Percentiles rank a stretch among this genome's conserved stretches.
These are phyloP conservation scores for Hypoxylon rubiginosum DNA, from an alignment of 2,329 filamentous ascomycete species.

Conservation along the genomic window DNA sequence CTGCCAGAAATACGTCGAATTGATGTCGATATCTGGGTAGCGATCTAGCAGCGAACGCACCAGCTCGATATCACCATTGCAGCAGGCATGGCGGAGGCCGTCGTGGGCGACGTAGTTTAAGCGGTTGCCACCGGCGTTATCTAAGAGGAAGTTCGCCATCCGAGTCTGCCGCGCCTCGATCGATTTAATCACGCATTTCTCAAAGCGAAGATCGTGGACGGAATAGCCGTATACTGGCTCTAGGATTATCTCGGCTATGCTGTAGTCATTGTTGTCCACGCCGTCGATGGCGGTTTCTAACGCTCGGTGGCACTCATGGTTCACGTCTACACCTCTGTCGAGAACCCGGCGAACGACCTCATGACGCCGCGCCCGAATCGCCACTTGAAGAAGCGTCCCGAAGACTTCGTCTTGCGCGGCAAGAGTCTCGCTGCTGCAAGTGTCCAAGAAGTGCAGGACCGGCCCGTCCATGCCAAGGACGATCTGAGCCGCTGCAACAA, in stretches of 20 bases:
- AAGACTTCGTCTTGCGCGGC: not conserved
- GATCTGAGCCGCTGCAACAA: not conserved
- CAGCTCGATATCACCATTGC: conserved; percentile 4
- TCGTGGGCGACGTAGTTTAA: conserved; percentile 10
- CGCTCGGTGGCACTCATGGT: not conserved
- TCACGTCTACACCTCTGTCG: not conserved
- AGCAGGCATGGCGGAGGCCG: conserved; percentile 13
- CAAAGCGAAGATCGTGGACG: not conserved
- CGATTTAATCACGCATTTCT: not conserved
- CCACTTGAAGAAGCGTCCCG: not conserved
- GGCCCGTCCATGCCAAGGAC: not conserved
- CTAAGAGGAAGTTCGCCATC: conserved; percentile 6
- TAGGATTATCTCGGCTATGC: not conserved
- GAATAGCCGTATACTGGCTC: not conserved
- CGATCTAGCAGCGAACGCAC: not conserved
- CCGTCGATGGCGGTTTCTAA: not conserved
- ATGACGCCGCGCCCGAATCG: not conserved
- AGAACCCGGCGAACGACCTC: not conserved
- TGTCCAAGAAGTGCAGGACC: not conserved
- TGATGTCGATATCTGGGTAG: not conserved
- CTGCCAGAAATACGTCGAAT: conserved; percentile 4
- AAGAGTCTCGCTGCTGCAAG: not conserved
- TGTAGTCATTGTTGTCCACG: not conserved
- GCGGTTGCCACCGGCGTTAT: not conserved
- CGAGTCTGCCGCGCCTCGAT: not conserved